phyloP scores from a whole-genome alignment of 306 rosid genomes.

The Sechiopsis laciniata region DNA sequence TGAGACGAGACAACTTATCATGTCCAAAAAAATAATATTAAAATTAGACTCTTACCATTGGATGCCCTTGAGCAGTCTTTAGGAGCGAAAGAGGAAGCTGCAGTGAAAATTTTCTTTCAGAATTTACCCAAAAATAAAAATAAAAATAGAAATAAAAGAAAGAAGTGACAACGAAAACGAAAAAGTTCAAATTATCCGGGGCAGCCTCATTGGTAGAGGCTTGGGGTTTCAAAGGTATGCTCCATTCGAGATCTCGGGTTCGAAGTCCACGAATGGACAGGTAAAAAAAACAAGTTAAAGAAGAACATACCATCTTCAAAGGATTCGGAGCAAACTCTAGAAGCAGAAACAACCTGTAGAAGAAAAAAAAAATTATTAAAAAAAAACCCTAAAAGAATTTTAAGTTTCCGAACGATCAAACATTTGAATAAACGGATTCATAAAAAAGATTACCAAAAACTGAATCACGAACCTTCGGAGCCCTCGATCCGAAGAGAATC shows the following conservation, averaged over 20 bases:
- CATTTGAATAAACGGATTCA: background rate
- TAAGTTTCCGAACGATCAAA: background rate
- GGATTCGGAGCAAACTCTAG: background rate
- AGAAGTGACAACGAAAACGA: background rate
- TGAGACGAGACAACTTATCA: no score
- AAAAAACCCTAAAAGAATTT: background rate
- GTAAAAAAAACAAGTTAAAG: background rate
- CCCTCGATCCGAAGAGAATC: slow-evolving; percentile 1
- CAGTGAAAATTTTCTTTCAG: background rate
- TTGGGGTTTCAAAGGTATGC: no score
- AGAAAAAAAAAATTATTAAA: no score
- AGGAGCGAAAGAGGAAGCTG: slow-evolving; percentile 87
- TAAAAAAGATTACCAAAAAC: background rate
- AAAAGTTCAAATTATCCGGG: background rate
- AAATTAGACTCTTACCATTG: slow-evolving; percentile 20
- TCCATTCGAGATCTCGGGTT: no score
- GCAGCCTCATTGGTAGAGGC: background rate
- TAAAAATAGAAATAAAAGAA: background rate
- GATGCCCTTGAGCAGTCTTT: slow-evolving; percentile 30
- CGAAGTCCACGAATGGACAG: background rate
- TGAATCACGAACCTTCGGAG: background rate
- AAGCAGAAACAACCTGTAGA: background rate
- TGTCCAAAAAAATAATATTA: no score
- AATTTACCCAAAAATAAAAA: background rate
- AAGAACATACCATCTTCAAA: slow-evolving; percentile 5